Conservation (phyloP, 225 moss, liverwort and hornwort genomes). For the Sphagnum tenellum region DNA sequence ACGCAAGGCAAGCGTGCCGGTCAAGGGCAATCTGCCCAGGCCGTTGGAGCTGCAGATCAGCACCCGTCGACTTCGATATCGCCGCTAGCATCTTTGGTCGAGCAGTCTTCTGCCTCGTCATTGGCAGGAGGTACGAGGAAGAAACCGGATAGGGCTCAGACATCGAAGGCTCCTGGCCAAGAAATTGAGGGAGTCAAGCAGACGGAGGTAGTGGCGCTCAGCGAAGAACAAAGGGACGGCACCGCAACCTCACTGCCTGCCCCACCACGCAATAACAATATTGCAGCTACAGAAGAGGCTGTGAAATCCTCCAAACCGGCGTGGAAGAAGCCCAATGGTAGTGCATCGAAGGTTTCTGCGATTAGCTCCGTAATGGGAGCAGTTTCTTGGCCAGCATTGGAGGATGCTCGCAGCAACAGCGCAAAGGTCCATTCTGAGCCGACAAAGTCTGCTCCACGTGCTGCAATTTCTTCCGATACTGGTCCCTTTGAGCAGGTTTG, state of each 20-base stretch:
- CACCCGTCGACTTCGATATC: slow-evolving; percentile 4
- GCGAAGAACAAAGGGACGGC: slow-evolving; percentile 33
- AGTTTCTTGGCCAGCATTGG: slow-evolving; percentile 87
- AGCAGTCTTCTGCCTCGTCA: slow-evolving; percentile 6
- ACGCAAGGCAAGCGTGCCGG: slow-evolving; percentile 27
- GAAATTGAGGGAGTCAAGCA: slow-evolving; percentile 15
- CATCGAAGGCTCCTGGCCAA: slow-evolving; percentile 28
- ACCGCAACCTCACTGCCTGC: slow-evolving; percentile 10
- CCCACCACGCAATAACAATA: slow-evolving; percentile 6
- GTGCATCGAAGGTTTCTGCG: slow-evolving; percentile 38
- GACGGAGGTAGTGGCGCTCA: slow-evolving; percentile 24
- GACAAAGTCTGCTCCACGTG: slow-evolving; percentile 5
- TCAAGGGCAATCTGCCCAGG: slow-evolving; percentile 8
- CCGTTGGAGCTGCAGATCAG: background rate
- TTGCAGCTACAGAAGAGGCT: slow-evolving; percentile 19
- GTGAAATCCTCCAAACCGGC: slow-evolving; percentile 74
- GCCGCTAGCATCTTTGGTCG: slow-evolving; percentile 9
- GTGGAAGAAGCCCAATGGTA: slow-evolving; percentile 67
- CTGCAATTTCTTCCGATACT: slow-evolving; percentile 24
- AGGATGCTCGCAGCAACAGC: slow-evolving; percentile 63
- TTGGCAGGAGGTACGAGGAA: slow-evolving; percentile 17
- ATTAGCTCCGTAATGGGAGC: slow-evolving; percentile 91
- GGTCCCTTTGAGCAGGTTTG: slow-evolving; percentile 48
- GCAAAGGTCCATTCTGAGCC: slow-evolving; percentile 49
- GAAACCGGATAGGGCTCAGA: slow-evolving; percentile 27